These are phyloP conservation scores for Cadophora gregata DNA, from an alignment of 2,329 filamentous ascomycete species.

Conservation along the genomic window DNA sequence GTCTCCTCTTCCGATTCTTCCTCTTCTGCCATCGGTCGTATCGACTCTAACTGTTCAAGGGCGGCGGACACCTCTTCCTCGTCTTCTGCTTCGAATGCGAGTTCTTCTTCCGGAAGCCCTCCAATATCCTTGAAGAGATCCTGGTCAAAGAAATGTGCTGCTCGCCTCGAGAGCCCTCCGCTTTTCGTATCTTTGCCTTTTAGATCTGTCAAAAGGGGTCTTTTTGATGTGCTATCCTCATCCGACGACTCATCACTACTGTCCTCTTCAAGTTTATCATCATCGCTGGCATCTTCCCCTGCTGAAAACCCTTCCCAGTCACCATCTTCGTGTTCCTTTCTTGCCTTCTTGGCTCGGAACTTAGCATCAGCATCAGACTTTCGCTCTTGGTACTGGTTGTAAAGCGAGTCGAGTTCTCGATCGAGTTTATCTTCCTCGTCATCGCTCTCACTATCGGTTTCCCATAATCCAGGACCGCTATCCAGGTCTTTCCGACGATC, in stretches of 20 bases:
- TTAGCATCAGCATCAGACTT: constrained; percentile 84
- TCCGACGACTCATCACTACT: constrained; percentile 68
- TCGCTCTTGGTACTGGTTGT: constrained; percentile 82
- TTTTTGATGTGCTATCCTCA: constrained; percentile 51
- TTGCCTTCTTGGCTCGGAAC: constrained; percentile 85
- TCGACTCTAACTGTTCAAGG: constrained; percentile 42
- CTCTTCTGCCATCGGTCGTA: constrained; percentile 44
- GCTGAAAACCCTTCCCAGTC: constrained; percentile 92
- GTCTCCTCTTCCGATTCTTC: constrained; percentile 42
- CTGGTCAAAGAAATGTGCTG: constrained; percentile 89
- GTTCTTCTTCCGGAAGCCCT: constrained; percentile 64
- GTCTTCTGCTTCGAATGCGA: constrained; percentile 49
- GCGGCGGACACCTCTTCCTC: constrained; percentile 50
- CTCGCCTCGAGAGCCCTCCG: constrained; percentile 79
- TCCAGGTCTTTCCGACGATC: constrained; percentile 64
- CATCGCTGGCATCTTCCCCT: constrained; percentile 61
- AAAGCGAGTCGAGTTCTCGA: constrained; percentile 84
- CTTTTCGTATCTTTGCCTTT: constrained; percentile 56
- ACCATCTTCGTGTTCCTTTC: constrained; percentile 80
- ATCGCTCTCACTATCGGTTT: constrained; percentile 69
- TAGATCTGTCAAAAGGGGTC: constrained; percentile 66
- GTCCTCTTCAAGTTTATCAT: constrained; percentile 61
- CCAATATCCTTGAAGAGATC: constrained; percentile 90
- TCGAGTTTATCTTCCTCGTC: constrained; percentile 85
- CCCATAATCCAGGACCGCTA: constrained; percentile 60